Evolutionary conservation across 208 protist genomes (phyloP).

Genomic region (Leishmania arabica): DNA sequence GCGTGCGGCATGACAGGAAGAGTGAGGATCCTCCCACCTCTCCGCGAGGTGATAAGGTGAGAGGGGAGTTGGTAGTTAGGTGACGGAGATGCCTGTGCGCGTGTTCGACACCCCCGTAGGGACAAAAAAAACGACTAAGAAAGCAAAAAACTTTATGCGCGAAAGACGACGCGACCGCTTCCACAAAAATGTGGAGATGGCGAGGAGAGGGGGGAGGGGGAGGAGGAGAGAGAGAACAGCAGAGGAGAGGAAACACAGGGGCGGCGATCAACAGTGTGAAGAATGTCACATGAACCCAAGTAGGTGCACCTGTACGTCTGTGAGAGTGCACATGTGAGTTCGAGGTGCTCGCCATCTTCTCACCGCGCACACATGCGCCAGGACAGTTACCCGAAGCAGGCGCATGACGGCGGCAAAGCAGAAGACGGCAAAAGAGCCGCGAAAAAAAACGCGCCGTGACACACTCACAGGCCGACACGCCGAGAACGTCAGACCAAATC

Average conservation of each 20-base stretch:
- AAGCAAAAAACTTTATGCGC: background rate
- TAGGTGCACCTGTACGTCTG: background rate
- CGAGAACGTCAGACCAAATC: background rate
- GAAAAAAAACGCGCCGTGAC: background rate
- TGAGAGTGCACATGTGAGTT: background rate
- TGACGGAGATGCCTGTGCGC: background rate
- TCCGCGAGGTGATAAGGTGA: background rate
- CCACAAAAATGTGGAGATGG: background rate
- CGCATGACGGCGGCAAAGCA: background rate
- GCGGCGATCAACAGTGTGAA: background rate
- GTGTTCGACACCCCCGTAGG: background rate
- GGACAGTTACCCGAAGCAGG: slow-evolving; percentile 9
- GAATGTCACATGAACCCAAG: background rate
- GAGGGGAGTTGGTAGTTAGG: background rate
- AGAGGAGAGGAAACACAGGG: background rate
- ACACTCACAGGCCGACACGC: background rate
- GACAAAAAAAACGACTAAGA: background rate
- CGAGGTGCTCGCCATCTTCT: background rate
- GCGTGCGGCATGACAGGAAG: background rate
- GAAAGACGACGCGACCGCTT: background rate
- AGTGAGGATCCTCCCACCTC: background rate
- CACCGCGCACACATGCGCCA: background rate
- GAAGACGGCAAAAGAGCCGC: background rate
- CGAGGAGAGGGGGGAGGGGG: background rate
- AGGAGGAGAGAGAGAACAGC: background rate